Percentiles rank a stretch among this genome's conserved stretches.
These are phyloP conservation scores for Schizosaccharomyces pombe DNA, from an alignment of 805 yeast species.

Conservation along the genomic window DNA sequence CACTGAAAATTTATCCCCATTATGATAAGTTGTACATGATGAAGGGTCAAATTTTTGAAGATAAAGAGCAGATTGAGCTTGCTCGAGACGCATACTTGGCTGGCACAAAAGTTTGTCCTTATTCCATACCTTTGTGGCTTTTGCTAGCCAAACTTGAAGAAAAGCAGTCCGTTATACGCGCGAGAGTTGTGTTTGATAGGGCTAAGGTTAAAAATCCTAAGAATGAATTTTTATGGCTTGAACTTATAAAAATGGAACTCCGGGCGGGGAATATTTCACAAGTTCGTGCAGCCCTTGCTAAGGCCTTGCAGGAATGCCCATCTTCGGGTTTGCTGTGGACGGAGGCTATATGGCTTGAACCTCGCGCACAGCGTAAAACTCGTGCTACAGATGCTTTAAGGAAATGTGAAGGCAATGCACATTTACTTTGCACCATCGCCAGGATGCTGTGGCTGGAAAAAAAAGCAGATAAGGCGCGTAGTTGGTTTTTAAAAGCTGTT, in stretches of 20 bases:
- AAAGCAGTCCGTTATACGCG: constrained; percentile 24
- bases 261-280: constrained; percentile 25
- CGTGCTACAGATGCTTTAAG: constrained; percentile 50
- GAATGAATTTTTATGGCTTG: constrained; percentile 32
- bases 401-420: constrained; percentile 34
- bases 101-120: constrained; percentile 29
- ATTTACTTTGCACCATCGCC: constrained; percentile 42
- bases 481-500: constrained; percentile 55
- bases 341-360: constrained; percentile 25
- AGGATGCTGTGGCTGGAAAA: constrained; percentile 41
- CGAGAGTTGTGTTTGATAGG: constrained; percentile 50
- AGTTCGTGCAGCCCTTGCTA: constrained; percentile 31
- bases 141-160: constrained; percentile 27
- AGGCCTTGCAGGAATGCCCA: constrained; percentile 38
- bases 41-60: constrained; percentile 30
- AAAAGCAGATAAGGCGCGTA: constrained; percentile 34
- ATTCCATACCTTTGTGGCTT: constrained; percentile 30
- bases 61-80: constrained; percentile 13
- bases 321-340: constrained; percentile 41
- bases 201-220: constrained; percentile 32
- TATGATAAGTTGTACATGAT: constrained; percentile 36
- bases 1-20: constrained; percentile 25
- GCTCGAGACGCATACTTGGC: constrained; percentile 27
- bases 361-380: constrained; percentile 27
- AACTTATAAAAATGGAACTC: constrained; percentile 34